Conservation (phyloP, 257 asterid species). For the Solanum arcanum region DNA sequence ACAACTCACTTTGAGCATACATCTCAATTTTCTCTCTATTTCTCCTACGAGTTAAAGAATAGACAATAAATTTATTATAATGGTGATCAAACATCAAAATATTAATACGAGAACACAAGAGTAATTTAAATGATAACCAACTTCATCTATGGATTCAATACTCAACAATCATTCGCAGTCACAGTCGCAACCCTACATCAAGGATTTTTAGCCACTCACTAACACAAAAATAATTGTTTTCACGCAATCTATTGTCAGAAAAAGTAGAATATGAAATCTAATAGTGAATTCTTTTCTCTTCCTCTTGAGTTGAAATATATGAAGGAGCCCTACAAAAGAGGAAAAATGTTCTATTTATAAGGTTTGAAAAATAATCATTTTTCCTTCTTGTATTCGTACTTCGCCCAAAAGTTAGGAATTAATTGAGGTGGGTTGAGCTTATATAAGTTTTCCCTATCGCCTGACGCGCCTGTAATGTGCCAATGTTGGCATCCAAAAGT, state of each 20-base stretch:
- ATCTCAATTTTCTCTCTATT: neutral
- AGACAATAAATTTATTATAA: no score
- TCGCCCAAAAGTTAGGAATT: neutral
- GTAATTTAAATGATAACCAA: neutral
- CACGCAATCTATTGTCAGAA: neutral
- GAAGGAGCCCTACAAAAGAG: neutral
- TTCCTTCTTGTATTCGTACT: neutral
- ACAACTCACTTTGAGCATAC: no score
- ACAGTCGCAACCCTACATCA: neutral
- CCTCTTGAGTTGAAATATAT: neutral
- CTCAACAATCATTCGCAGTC: neutral
- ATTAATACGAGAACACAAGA: neutral
- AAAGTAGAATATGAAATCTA: neutral
- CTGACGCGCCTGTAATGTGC: accelerated
- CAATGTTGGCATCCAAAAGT: no score
- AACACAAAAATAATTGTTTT: neutral
- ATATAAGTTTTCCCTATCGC: neutral
- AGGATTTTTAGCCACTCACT: neutral
- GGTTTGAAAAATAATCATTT: no score
- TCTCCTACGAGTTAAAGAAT: no score
- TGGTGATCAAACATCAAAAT: no score
- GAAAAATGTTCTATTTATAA: neutral
- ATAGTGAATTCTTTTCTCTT: neutral
- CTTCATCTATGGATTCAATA: neutral
- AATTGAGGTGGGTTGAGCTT: neutral